Percentiles rank a stretch among this genome's conserved stretches.
Conservation (phyloP, 2,329 filamentous ascomycete species). For the Ceratocystis ficicola region DNA sequence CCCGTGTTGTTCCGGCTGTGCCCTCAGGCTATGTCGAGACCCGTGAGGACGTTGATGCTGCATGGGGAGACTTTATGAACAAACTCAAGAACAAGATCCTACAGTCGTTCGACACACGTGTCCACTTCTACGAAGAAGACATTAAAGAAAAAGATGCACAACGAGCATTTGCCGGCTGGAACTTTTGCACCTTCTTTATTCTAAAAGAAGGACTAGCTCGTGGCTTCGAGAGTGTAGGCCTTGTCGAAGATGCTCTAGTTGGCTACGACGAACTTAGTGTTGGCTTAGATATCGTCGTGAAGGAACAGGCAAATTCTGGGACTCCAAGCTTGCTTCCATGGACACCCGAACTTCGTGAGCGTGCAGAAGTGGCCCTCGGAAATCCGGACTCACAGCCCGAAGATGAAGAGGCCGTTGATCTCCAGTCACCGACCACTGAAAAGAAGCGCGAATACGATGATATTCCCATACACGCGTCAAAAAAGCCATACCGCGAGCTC, state of each 20-base stretch:
- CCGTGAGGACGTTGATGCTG: conserved; percentile 63
- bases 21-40: conserved; percentile 56
- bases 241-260: conserved; percentile 88
- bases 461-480: conserved; percentile 49
- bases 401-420: conserved; percentile 37
- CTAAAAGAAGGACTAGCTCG: conserved; percentile 88
- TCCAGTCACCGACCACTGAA: conserved; percentile 37
- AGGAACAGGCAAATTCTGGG: conserved; percentile 53
- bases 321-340: conserved; percentile 53
- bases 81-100: conserved; percentile 84
- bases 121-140: conserved; percentile 92
- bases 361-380: conserved; percentile 33
- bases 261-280: conserved; percentile 90
- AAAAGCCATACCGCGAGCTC: conserved; percentile 78
- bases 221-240: conserved; percentile 89
- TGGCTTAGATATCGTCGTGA: conserved; percentile 69
- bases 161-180: conserved; percentile 82
- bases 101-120: conserved; percentile 77
- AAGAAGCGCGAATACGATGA: conserved; percentile 28
- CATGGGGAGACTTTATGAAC: conserved; percentile 70
- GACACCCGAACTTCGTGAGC: conserved; percentile 59
- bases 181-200: conserved; percentile 98
- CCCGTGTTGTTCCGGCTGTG: conserved; percentile 50
- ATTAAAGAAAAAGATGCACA: conserved; percentile 90
- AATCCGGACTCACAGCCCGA: conserved; percentile 24